Conservation (phyloP, 1,284 basidiomycete genomes). For the Paramarasmius palmivorus region DNA sequence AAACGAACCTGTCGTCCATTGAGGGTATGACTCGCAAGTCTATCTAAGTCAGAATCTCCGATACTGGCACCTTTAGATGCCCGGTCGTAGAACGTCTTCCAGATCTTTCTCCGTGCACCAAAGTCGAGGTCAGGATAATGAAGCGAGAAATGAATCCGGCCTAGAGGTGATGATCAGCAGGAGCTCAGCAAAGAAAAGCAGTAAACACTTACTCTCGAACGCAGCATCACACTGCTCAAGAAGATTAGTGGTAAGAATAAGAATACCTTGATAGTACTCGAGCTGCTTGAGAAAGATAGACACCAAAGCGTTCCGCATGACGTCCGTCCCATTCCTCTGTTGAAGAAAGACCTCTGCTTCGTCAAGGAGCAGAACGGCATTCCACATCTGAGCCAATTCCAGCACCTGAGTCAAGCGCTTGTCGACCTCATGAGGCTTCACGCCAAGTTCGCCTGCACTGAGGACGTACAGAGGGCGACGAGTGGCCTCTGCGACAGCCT, state of each 20-base stretch:
- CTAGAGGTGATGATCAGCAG: constrained; percentile 10
- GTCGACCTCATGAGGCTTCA: constrained; percentile 25
- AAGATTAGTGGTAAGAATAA: constrained; percentile 38
- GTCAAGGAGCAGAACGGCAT: constrained; percentile 36
- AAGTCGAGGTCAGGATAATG: constrained; percentile 27
- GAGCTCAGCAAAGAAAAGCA: not conserved
- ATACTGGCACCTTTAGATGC: constrained; percentile 1
- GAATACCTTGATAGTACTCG: constrained; percentile 36
- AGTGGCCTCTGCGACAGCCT: constrained; percentile 32
- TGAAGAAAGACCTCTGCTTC: constrained; percentile 39
- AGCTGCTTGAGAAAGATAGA: constrained; percentile 34
- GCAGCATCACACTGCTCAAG: constrained; percentile 32
- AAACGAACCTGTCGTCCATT: constrained; percentile 21
- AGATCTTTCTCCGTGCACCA: constrained; percentile 23
- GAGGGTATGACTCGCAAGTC: constrained; percentile 9
- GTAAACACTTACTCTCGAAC: constrained; percentile 29
- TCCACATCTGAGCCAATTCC: constrained; percentile 32
- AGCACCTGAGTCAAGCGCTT: constrained; percentile 23
- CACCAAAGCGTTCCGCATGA: constrained; percentile 35
- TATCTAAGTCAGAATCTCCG: constrained; percentile 14
- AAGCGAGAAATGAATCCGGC: constrained; percentile 30
- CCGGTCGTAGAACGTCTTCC: constrained; percentile 25
- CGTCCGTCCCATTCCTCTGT: constrained; percentile 22
- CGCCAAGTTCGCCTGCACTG: constrained; percentile 34
- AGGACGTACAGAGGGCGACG: constrained; percentile 33